Conservation (phyloP, 192 early-diverging fungal genomes). For the Backusella liffmaniae region DNA sequence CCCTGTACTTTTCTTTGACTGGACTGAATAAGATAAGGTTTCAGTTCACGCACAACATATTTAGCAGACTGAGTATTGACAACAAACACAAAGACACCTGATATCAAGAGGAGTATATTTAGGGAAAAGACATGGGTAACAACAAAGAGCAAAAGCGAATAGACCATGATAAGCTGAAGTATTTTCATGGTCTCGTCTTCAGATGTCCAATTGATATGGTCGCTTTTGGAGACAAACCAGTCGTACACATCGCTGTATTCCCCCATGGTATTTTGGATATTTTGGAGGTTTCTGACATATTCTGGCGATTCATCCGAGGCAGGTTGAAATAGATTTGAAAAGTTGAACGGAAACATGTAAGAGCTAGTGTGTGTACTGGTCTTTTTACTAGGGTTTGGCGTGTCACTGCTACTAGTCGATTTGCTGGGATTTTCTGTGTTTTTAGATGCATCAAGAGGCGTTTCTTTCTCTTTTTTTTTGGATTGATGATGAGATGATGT, state of each 20-base stretch:
- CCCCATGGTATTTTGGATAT: constrained; percentile 82
- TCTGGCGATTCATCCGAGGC: constrained; percentile 47
- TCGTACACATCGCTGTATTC: constrained; percentile 51
- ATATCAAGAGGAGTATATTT: constrained; percentile 45
- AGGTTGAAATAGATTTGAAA: neutral
- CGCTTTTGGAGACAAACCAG: constrained; percentile 28
- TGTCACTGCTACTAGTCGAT: neutral
- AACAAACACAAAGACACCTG: constrained; percentile 56
- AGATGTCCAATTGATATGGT: constrained; percentile 50
- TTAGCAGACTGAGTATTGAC: constrained; percentile 58
- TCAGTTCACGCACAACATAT: constrained; percentile 14
- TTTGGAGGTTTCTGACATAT: constrained; percentile 66
- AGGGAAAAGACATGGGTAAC: constrained; percentile 47
- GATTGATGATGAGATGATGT: neutral
- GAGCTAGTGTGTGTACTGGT: neutral
- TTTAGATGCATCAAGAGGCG: neutral
- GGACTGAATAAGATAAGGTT: neutral
- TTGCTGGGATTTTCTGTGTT: neutral
- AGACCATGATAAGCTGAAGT: constrained; percentile 36
- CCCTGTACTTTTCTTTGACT: neutral
- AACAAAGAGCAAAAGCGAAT: constrained; percentile 34
- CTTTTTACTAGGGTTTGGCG: neutral
- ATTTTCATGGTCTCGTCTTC: constrained; percentile 43
- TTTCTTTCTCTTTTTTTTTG: neutral
- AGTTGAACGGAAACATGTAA: constrained; percentile 12